Percentiles rank a stretch among this genome's conserved stretches.
Conservation (phyloP, 2,329 filamentous ascomycete genomes). For the Pochonia chlamydosporia region DNA sequence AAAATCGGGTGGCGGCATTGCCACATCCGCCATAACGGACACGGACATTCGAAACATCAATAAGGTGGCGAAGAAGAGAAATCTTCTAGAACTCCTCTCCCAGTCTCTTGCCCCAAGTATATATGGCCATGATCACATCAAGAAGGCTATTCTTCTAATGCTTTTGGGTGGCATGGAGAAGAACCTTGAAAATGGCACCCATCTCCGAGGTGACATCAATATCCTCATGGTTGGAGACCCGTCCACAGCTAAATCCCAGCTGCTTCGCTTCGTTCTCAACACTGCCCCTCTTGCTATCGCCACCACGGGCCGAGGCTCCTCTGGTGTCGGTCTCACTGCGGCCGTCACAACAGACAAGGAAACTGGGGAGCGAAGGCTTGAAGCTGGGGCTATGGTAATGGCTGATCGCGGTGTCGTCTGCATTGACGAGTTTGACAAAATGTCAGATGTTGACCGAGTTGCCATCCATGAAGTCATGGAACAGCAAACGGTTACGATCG, state of each 20-base stretch:
- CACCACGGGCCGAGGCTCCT: conserved; percentile 93
- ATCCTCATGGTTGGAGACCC: conserved; percentile 99
- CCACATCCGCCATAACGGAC: conserved; percentile 87
- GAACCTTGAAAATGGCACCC: conserved; percentile 95
- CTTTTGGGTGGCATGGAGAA: conserved; percentile 95
- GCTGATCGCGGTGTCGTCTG: conserved; percentile 95
- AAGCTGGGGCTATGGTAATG: conserved; percentile 98
- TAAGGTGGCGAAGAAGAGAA: conserved; percentile 90
- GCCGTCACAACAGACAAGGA: conserved; percentile 97
- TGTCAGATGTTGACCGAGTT: conserved; percentile 96
- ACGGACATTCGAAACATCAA: conserved; percentile 98
- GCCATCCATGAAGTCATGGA: conserved; percentile 99
- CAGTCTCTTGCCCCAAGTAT: conserved; percentile 95
- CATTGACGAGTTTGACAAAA: conserved; percentile 99
- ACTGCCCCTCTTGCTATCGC: conserved; percentile 95
- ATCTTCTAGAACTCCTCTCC: conserved; percentile 85
- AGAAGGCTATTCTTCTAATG: conserved; percentile 95
- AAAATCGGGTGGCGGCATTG: conserved; percentile 91
- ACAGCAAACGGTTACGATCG: conserved; percentile 98
- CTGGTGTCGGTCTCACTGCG: conserved; percentile 93
- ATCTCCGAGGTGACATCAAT: conserved; percentile 97
- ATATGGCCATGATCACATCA: conserved; percentile 94
- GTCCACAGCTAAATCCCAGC: conserved; percentile 96
- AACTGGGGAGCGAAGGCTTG: conserved; percentile 87
- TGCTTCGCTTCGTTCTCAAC: conserved; percentile 93